These are phyloP conservation scores for Phytophthora cactorum DNA, from an alignment of 352 stramenopile species.

Conservation along the genomic window DNA sequence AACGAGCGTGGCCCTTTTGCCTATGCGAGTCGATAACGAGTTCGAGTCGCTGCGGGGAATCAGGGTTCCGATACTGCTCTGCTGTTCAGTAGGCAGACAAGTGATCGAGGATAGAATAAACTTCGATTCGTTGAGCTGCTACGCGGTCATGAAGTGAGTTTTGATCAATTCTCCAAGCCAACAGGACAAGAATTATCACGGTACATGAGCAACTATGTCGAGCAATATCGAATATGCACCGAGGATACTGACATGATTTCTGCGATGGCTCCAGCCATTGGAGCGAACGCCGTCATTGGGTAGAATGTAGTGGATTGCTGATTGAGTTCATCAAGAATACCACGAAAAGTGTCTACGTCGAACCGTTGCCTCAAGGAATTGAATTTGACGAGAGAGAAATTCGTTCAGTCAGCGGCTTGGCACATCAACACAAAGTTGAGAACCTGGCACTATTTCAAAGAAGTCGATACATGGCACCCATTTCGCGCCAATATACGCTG, in stretches of 20 bases:
- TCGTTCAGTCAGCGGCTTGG: not conserved
- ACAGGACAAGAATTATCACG: not conserved
- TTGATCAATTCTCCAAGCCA: not conserved
- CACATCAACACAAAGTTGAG: not conserved
- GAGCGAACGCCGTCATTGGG: not conserved
- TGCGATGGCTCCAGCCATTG: not conserved
- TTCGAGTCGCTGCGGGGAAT: not conserved
- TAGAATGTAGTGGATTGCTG: not conserved
- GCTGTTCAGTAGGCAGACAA: not conserved
- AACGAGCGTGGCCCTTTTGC: no score
- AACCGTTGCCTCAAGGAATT: not conserved
- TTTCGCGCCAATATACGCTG: not conserved
- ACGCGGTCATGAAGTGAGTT: not conserved
- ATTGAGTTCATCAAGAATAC: not conserved
- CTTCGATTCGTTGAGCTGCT: not conserved
- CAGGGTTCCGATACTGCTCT: not conserved
- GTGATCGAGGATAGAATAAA: not conserved
- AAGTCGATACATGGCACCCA: not conserved
- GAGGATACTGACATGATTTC: not conserved
- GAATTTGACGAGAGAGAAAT: not conserved
- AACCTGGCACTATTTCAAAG: not conserved
- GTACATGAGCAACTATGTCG: conserved; percentile 1
- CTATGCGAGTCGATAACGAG: not conserved
- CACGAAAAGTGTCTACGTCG: not conserved
- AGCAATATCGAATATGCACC: not conserved